Evolutionary conservation across 1,284 basidiomycete species (phyloP).

Genomic region (Leccinum pachyderme): DNA sequence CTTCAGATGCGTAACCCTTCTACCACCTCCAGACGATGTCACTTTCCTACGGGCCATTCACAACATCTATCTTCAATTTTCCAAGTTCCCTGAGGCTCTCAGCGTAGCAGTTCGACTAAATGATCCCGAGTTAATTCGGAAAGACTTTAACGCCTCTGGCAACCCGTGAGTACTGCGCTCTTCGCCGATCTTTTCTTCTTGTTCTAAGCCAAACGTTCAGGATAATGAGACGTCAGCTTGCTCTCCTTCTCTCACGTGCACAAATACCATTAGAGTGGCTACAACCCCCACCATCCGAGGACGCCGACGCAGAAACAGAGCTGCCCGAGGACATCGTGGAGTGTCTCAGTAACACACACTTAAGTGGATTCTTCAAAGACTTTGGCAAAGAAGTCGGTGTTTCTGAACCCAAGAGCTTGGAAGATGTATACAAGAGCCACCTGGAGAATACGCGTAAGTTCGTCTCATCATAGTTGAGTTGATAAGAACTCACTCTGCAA

Average conservation of each 20-base stretch:
- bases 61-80: slow-evolving; percentile 85
- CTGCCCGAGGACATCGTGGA: slow-evolving; percentile 83
- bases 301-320: slow-evolving; percentile 61
- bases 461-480: background rate
- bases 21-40: slow-evolving; percentile 92
- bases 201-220: slow-evolving; percentile 38
- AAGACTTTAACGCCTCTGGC: slow-evolving; percentile 84
- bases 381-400: slow-evolving; percentile 97
- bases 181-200: background rate
- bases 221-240: slow-evolving; percentile 94
- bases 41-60: slow-evolving; percentile 91
- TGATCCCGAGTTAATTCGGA: slow-evolving; percentile 76
- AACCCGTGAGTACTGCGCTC: slow-evolving; percentile 62
- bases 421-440: slow-evolving; percentile 98
- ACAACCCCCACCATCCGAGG: slow-evolving; percentile 52
- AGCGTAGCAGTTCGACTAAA: slow-evolving; percentile 85
- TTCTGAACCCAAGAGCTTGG: slow-evolving; percentile 85
- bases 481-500: slow-evolving; percentile 1
- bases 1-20: slow-evolving; percentile 81
- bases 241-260: slow-evolving; percentile 90
- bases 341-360: slow-evolving; percentile 80
- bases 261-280: slow-evolving; percentile 93
- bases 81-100: slow-evolving; percentile 91
- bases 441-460: slow-evolving; percentile 81
- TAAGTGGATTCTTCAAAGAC: slow-evolving; percentile 84